Evolutionary conservation across 2,329 filamentous ascomycete genomes (phyloP), one percentile per base, ranked within the genome.

Genomic region (Fusarium devonianum): DNA sequence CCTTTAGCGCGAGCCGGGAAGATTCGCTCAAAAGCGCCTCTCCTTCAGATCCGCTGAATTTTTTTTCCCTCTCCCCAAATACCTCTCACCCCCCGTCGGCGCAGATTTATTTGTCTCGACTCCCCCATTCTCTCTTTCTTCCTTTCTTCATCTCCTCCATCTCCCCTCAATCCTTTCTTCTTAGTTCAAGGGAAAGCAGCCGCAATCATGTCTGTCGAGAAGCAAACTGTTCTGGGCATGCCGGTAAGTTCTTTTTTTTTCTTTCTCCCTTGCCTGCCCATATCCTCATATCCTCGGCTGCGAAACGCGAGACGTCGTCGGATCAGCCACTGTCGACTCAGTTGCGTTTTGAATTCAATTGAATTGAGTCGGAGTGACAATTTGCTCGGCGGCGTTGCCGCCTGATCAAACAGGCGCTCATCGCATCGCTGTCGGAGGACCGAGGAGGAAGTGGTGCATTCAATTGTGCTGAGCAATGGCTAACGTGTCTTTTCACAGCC

Each of bases 221-320:
- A 82, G 69, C 75, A 78, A 64, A 81, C 77, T 73, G 78, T 87
- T 69, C 69, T 86, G 80, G 84, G 84, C 81, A 86, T 87, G 81
- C 82, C 82, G 73, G 84, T 87, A 80, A 80, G 82, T 79, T 23
- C 17, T 37, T 23, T 49, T 38, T 41, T 28, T 44, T 33, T 50
- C 49, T 35, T 54, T 38, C 39, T 38, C 38, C 56, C 32, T 18
- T 42, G 16, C n/a, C n/a, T n/a, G n/a, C n/a, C n/a, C n/a, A 28
- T 21, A 22, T 34, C 22, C 14, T 40, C 32, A 37, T 51, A 49
- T 19, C 16, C 29, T 54, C 44, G 40, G 52, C 52, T 43, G 44
- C 62, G 56, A 67, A 66, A 67, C 67, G 60, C 62, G n/a, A n/a
- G n/a, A n/a, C n/a, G n/a, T n/a, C n/a, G n/a, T n/a, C n/a, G n/a